phyloP scores from a whole-genome alignment of 805 yeast species.

The Candida tammaniensis region DNA sequence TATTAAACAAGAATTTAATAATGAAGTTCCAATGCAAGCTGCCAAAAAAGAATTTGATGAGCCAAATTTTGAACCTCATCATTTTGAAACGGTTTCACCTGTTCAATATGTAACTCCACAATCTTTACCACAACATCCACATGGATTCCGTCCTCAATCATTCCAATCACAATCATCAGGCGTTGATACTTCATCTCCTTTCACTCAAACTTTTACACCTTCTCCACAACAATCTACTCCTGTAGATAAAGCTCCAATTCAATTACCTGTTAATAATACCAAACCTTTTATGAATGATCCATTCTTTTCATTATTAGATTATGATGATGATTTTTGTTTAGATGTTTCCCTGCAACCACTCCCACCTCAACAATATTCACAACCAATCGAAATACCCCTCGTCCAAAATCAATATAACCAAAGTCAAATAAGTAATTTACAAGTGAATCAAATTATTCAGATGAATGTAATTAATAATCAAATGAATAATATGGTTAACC shows the following conservation, averaged over 20 bases:
- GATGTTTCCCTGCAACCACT: constrained; percentile 27
- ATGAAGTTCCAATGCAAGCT: no score
- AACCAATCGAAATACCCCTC: background rate
- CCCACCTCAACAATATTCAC: background rate
- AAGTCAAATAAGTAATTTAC: background rate
- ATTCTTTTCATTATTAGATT: constrained; percentile 20
- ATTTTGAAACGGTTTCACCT: no score
- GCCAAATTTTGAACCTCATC: no score
- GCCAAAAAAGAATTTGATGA: no score
- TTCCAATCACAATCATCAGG: background rate
- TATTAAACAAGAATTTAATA: no score
- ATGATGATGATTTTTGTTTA: constrained; percentile 43
- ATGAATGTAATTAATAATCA: constrained; percentile 6
- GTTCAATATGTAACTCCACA: background rate
- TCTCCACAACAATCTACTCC: constrained; percentile 4
- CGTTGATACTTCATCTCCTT: background rate
- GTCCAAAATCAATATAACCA: constrained; percentile 3
- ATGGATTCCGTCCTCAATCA: background rate
- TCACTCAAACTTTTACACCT: background rate
- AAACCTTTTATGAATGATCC: constrained; percentile 1
- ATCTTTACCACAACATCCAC: background rate
- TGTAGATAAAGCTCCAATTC: background rate
- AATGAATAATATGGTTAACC: no score
- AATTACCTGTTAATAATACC: constrained; percentile 1
- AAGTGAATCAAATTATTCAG: constrained; percentile 3